Percentiles rank a stretch among this genome's conserved stretches.
These are phyloP conservation scores for Platanthera guangdongensis DNA, from an alignment of 106 monocot species.

Conservation along the genomic window DNA sequence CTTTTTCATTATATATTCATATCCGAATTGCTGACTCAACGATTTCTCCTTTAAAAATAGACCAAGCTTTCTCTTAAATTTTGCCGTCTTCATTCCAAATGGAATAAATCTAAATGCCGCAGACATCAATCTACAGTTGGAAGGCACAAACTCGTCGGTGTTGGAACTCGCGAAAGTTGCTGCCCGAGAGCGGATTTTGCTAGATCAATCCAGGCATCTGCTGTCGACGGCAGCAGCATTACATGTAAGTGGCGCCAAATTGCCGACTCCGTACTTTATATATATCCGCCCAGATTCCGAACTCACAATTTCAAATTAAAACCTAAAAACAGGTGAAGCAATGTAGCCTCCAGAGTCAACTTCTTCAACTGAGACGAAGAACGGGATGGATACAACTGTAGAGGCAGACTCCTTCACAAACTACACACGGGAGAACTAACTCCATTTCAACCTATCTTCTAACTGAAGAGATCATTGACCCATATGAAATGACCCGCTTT, in stretches of 20 bases:
- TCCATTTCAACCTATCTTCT: constrained; percentile 16
- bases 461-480: constrained; percentile 8
- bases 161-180: constrained; percentile 64
- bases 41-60: not conserved
- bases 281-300: not conserved
- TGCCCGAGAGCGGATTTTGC: constrained; percentile 37
- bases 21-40: too few relatives aligned
- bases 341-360: constrained; percentile 16
- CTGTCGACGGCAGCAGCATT: constrained; percentile 62
- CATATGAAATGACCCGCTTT: not conserved
- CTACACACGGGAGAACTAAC: constrained; percentile 8
- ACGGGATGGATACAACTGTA: constrained; percentile 13
- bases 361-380: constrained; percentile 21
- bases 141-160: constrained; percentile 42
- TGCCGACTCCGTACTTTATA: not conserved
- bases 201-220: constrained; percentile 69
- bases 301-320: not conserved
- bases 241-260: constrained; percentile 48
- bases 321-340: constrained; percentile 19
- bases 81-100: not conserved
- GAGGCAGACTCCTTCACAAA: constrained; percentile 6
- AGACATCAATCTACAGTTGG: constrained; percentile 31
- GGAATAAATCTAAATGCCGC: not conserved
- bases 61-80: not conserved
- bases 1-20: too few relatives aligned